Percentiles rank a stretch among this genome's conserved stretches.
Conservation (phyloP, 2,329 filamentous ascomycete species). For the Xylariaceae sp. region DNA sequence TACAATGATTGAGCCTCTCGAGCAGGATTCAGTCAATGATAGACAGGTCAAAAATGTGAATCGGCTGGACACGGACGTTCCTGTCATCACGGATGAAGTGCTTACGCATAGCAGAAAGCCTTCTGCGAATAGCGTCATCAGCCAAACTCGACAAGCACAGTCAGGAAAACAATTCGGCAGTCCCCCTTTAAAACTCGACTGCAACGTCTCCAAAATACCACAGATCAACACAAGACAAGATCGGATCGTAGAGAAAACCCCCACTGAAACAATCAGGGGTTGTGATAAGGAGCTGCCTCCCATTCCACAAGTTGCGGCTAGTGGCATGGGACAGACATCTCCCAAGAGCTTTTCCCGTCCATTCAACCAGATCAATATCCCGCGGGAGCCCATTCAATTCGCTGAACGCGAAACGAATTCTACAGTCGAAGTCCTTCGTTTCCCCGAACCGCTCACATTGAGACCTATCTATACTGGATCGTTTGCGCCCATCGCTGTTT, state of each 20-base stretch:
- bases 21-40: slow-evolving; percentile 39
- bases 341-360: slow-evolving; percentile 82
- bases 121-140: slow-evolving; percentile 16
- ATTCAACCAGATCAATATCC: slow-evolving; percentile 56
- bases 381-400: slow-evolving; percentile 32
- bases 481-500: too few relatives aligned
- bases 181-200: slow-evolving; percentile 3
- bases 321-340: slow-evolving; percentile 47
- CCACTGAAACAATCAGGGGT: slow-evolving; percentile 9
- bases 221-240: slow-evolving; percentile 12
- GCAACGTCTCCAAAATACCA: slow-evolving; percentile 11
- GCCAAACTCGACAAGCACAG: neutral
- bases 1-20: slow-evolving; percentile 55
- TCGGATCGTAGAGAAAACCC: neutral
- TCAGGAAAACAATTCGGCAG: neutral
- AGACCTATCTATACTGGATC: slow-evolving; percentile 35
- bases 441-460: slow-evolving; percentile 38
- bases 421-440: slow-evolving; percentile 44
- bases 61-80: slow-evolving; percentile 45
- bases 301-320: slow-evolving; percentile 73
- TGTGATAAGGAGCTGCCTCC: slow-evolving; percentile 66
- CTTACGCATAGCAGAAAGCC: slow-evolving; percentile 14
- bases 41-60: slow-evolving; percentile 42
- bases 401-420: slow-evolving; percentile 35
- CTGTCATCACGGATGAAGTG: slow-evolving; percentile 18